Base-by-base conservation (phyloP, 805 yeast species). In the Cyberlindnera samutprakarnensis region DNA sequence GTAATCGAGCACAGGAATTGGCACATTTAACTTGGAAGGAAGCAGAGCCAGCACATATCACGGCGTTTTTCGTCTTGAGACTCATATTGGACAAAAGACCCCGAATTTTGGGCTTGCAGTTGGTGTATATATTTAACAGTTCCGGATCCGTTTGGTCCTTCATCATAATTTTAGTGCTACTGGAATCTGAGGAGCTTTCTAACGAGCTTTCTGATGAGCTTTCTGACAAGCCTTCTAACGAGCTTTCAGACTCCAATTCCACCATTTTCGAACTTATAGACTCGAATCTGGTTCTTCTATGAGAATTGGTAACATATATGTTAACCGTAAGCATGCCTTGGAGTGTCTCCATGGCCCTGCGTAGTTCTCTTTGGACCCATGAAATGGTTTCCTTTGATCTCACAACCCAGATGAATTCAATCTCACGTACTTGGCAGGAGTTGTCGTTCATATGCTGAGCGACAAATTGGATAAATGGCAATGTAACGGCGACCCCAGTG, bases 401-500 rank as follows among this genome's bases (percentile, higher is more conserved):
- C 13, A 70, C 57, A 11, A 66, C 44, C 78, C 78, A 72, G 16
- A 64, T 51, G 24, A 72, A 60, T 18, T 59, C 52, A 18, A 71
- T 53, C 5, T 41, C 44, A 35, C 46, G 12, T 39, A 61, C 25
- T 35, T 42, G 15, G 32, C 36, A 33, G 12, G 49, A 23, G 5
- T 39, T 28, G 23, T 30, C 26, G 4, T 17, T 23, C 0, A 43
- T 23, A 31, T 44, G 23, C 7, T 38, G 32, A 3, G 39, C 35
- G 37, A 47, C 37, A 37, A 54, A 35, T 9, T 42, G 25, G 28
- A 67, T 43, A 37, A 66, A 70, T 9, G 78, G 72, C 14, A 69
- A 36, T 2, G 70, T 58, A 0, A 68, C 71, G 4, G 75, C 59
- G 12, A 72, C 61, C 25, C 80, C 79, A 28, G 70, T 61, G 4